Conservation (phyloP, 2,329 filamentous ascomycete species). For the Boeremia exigua region DNA sequence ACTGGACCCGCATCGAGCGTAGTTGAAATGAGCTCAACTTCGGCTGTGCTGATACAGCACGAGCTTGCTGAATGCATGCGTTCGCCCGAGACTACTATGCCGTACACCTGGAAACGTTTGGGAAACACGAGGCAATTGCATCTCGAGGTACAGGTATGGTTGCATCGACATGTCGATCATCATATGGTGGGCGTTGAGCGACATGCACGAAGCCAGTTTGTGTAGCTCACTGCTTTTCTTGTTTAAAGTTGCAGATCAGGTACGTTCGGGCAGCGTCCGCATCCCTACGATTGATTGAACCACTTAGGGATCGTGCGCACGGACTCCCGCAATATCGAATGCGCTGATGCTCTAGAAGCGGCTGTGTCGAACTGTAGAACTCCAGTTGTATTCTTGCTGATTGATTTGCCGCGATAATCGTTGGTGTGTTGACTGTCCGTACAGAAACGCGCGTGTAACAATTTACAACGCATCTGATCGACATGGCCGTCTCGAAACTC, state of each 20-base stretch:
- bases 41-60: conserved; percentile 15
- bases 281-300: conserved; percentile 10
- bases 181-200: not conserved
- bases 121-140: not conserved
- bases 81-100: conserved; percentile 8
- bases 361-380: not conserved
- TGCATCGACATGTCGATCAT: not conserved
- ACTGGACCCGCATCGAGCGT: conserved; percentile 13
- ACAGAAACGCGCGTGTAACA: not conserved
- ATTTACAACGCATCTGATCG: not conserved
- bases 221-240: conserved; percentile 4
- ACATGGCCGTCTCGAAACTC: not conserved
- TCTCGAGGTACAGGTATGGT: not conserved
- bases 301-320: conserved; percentile 5
- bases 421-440: too few species aligned
- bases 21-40: conserved; percentile 6
- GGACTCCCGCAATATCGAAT: conserved; percentile 17
- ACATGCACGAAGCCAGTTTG: not conserved
- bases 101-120: conserved; percentile 3
- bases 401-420: too few species aligned
- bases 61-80: conserved; percentile 17
- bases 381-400: not conserved
- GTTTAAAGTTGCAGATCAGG: conserved; percentile 7
- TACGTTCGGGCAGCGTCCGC: conserved; percentile 1
- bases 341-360: not conserved